Base-by-base conservation (phyloP, 257 asterid genomes). In the Nicotiana noctiflora region DNA sequence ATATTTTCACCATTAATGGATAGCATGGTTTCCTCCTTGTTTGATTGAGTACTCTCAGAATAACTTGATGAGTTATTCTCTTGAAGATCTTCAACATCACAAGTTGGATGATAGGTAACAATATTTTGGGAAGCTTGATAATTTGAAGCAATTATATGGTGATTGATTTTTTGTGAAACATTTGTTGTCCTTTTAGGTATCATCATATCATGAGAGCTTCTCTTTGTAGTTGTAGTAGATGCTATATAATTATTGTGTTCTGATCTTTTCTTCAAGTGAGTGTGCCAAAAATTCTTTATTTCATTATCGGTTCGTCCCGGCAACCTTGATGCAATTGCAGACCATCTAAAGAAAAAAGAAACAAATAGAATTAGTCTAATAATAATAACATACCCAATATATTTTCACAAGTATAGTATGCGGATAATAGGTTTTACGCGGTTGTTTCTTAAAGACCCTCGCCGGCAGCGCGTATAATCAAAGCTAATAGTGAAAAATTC, bases 291-390 rank as follows among this genome's bases (percentile, higher is more conserved):
- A 19, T 85, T 85, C 14, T 85, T 85, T 62, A 85, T 80, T 65
- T 85, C 88, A 0, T 85, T 85, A 70, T 85, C 88, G 32, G 88
- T 85, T 76, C 88, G 60, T 19, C 88, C 88, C 0, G 86, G 79
- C 21, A 85, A 19, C 15, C 62, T 85, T 34, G 84, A 75, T 3
- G 88, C 86, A 65, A 85, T 85, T 11, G 86, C 84, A 8, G 86
- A 75, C 88, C 88, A 85, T 76, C 88, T 85, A 77, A 44, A 29
- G 14, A 18, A 60, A 34, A 8, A 3, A 49, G 10, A 12, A 0
- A 53, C 3, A 37, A 7, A 4, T 3, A 59, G 11, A 57, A 6
- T n/a, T 57, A 44, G 12, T 37, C 3, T n/a, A 67, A 5, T n/a
- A 51, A 18, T 65, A 63, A 2, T 4, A 31, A 40, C 4, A 76